These are phyloP conservation scores for Schoenoplectus tabernaemontani DNA, from an alignment of 202 grass and related monocot genomes.

Conservation along the genomic window DNA sequence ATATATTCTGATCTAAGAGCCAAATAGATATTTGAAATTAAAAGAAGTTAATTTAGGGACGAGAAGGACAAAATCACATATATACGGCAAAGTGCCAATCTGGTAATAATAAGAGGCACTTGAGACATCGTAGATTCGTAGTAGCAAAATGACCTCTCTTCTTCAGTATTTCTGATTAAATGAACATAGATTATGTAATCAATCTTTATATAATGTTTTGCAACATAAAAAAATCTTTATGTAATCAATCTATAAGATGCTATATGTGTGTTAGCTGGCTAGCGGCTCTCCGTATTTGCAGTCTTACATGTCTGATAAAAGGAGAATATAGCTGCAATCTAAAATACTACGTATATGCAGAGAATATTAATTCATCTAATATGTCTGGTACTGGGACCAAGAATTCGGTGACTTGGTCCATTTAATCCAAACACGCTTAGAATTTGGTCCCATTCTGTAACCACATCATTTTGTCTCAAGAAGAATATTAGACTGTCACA, in stretches of 20 bases:
- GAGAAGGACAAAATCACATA: background rate
- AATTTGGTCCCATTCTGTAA: conserved; percentile 15
- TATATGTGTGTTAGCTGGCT: background rate
- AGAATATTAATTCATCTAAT: background rate
- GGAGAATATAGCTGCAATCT: background rate
- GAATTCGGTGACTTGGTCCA: conserved; percentile 1
- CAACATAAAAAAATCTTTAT: too few relatives aligned
- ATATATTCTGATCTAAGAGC: background rate
- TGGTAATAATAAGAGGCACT: too few relatives aligned
- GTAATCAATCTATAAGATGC: too few relatives aligned
- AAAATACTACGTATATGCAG: too few relatives aligned
- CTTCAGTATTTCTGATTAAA: background rate
- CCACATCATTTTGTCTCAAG: conserved; percentile 29
- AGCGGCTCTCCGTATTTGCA: background rate
- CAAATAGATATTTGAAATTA: background rate
- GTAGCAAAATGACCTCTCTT: background rate
- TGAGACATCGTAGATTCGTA: too few relatives aligned
- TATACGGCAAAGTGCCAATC: too few relatives aligned
- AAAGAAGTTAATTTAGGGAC: background rate
- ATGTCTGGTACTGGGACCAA: background rate
- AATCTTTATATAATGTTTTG: background rate
- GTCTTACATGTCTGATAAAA: conserved; percentile 1
- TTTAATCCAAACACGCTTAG: conserved; percentile 25
- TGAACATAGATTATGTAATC: background rate
- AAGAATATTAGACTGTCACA: conserved; percentile 40